These are phyloP conservation scores for Pseudocercospora pini-densiflorae DNA, from an alignment of 2,329 filamentous ascomycete genomes.

Conservation along the genomic window DNA sequence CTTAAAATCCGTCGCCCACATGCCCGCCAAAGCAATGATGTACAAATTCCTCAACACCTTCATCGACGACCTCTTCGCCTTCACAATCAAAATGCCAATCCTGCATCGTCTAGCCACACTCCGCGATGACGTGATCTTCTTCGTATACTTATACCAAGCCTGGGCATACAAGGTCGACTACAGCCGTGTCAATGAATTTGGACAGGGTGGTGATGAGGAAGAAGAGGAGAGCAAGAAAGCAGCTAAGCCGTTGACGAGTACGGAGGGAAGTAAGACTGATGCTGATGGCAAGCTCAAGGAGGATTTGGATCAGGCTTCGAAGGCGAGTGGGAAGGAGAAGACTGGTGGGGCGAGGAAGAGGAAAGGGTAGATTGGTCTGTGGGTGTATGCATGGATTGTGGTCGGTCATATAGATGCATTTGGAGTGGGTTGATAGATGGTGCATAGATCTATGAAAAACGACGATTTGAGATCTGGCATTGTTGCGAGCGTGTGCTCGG, in stretches of 20 bases:
- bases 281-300: conserved; percentile 23
- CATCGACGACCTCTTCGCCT: conserved; percentile 97
- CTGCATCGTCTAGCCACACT: conserved; percentile 91
- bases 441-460: neutral
- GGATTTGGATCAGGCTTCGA: conserved; percentile 20
- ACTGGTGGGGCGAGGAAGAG: conserved; percentile 11
- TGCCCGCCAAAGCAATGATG: conserved; percentile 95
- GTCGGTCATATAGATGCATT: neutral
- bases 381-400: neutral
- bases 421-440: neutral
- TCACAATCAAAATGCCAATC: conserved; percentile 99
- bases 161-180: conserved; percentile 94
- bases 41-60: conserved; percentile 99
- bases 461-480: too few relatives aligned
- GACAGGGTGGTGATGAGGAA: conserved; percentile 94
- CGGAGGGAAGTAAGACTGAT: conserved; percentile 30
- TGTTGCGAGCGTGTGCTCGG: too few relatives aligned
- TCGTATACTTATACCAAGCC: conserved; percentile 93
- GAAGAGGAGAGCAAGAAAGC: conserved; percentile 60
- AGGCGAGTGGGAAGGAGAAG: conserved; percentile 23
- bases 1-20: conserved; percentile 87
- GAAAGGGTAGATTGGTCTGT: neutral
- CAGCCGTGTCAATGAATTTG: conserved; percentile 93
- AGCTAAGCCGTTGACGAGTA: conserved; percentile 44
- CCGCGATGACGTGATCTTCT: conserved; percentile 96